Evolutionary conservation across 805 yeast species (phyloP).

Genomic region (Jamesozyma spencerorum): DNA sequence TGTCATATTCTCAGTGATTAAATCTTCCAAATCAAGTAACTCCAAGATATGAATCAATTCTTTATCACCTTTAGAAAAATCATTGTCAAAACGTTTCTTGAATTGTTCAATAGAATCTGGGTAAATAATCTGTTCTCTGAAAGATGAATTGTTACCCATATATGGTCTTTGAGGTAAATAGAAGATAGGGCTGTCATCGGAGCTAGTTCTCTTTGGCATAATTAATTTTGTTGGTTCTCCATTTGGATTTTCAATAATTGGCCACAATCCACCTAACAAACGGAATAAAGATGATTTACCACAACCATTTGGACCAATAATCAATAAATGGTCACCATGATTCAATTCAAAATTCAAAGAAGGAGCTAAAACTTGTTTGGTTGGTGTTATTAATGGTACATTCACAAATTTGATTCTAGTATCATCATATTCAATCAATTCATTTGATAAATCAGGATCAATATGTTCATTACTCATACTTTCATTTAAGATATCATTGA

Average conservation of each 20-base stretch:
- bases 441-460: constrained; percentile 4
- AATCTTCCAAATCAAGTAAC: constrained; percentile 50
- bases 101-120: constrained; percentile 65
- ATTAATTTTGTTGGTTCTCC: constrained; percentile 47
- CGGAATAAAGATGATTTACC: constrained; percentile 91
- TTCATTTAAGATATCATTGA: constrained; percentile 52
- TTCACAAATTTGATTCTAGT: constrained; percentile 57
- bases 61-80: constrained; percentile 32
- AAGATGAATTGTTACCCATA: constrained; percentile 52
- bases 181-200: constrained; percentile 44
- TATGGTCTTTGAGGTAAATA: constrained; percentile 92
- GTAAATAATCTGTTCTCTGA: constrained; percentile 82
- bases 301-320: constrained; percentile 94
- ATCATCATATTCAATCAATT: constrained; percentile 38
- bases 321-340: constrained; percentile 75
- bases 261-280: constrained; percentile 91
- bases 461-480: constrained; percentile 12
- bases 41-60: constrained; percentile 46
- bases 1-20: constrained; percentile 38
- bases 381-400: constrained; percentile 81
- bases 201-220: constrained; percentile 23
- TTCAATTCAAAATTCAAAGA: constrained; percentile 61
- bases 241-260: constrained; percentile 49
- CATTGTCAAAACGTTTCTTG: constrained; percentile 27
- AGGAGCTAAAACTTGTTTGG: constrained; percentile 60